Evolutionary conservation across 495 filamentous ascomycete genomes (phyloP).

Genomic region (Penicillium canariense): DNA sequence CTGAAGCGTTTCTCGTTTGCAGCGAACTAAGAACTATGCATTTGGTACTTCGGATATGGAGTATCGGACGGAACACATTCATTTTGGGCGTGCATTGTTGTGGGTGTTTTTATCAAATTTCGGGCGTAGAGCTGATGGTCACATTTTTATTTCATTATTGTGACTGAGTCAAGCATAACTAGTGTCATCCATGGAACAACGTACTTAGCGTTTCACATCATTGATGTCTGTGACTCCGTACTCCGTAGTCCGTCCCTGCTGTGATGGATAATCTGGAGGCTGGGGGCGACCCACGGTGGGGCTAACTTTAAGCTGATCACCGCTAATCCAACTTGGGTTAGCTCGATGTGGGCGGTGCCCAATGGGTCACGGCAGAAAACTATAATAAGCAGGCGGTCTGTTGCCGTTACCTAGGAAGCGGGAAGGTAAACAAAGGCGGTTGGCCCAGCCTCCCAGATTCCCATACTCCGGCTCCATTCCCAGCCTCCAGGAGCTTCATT

Average conservation of each 20-base stretch:
- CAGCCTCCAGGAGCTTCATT: constrained; percentile 35
- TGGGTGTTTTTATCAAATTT: not conserved
- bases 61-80: constrained; percentile 15
- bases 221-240: not conserved
- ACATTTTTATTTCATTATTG: not conserved
- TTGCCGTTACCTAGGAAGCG: constrained; percentile 38
- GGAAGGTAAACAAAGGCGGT: constrained; percentile 44
- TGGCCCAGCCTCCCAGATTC: constrained; percentile 48
- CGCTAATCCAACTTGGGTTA: constrained; percentile 22
- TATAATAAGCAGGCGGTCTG: constrained; percentile 33
- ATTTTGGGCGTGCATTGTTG: constrained; percentile 14
- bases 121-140: not conserved
- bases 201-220: not conserved
- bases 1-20: constrained; percentile 56
- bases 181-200: not conserved
- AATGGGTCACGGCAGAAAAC: constrained; percentile 11
- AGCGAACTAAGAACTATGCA: constrained; percentile 21
- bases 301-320: constrained; percentile 17
- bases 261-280: constrained; percentile 15
- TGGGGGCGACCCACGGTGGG: constrained; percentile 26
- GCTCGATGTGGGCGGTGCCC: constrained; percentile 1
- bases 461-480: constrained; percentile 32
- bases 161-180: not conserved
- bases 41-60: constrained; percentile 16
- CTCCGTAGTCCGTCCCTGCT: not conserved